Conservation (phyloP, 805 yeast genomes). For the Cyberlindnera amylophila region DNA sequence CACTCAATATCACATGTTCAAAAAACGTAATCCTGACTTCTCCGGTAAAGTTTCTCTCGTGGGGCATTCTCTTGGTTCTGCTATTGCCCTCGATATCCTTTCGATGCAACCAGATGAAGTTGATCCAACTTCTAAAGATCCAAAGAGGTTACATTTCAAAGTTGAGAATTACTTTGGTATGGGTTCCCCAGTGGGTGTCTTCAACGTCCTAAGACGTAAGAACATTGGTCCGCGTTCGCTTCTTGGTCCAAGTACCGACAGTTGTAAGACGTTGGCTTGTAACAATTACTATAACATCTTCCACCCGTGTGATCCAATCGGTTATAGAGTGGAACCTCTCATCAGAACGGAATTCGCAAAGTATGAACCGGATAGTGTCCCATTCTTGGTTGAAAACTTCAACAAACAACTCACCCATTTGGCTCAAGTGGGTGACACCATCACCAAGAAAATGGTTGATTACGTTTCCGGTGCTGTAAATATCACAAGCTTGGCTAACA, state of each 20-base stretch:
- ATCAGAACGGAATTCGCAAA: conserved; percentile 46
- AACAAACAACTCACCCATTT: conserved; percentile 37
- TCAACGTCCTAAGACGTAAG: conserved; percentile 66
- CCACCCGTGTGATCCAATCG: conserved; percentile 90
- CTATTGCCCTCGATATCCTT: conserved; percentile 74
- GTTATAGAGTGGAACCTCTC: conserved; percentile 85
- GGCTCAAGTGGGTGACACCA: conserved; percentile 32
- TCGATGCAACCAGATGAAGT: conserved; percentile 36
- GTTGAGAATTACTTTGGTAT: conserved; percentile 74
- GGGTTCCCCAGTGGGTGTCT: conserved; percentile 90
- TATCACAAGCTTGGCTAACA: conserved; percentile 10
- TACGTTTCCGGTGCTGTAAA: conserved; percentile 12
- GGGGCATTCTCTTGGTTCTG: conserved; percentile 92
- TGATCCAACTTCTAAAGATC: conserved; percentile 27
- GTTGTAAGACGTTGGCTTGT: conserved; percentile 44
- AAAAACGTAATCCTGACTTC: conserved; percentile 63
- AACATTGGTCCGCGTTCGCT: conserved; percentile 45
- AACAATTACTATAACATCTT: conserved; percentile 74
- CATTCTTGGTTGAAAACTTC: conserved; percentile 43
- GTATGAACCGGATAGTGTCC: conserved; percentile 53
- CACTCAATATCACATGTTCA: conserved; percentile 52
- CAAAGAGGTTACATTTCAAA: conserved; percentile 54
- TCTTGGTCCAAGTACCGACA: conserved; percentile 11
- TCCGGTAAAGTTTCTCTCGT: conserved; percentile 78
- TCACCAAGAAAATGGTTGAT: conserved; percentile 14